phyloP scores from a whole-genome alignment of 1,284 basidiomycete genomes.

The Agaricales sp. region DNA sequence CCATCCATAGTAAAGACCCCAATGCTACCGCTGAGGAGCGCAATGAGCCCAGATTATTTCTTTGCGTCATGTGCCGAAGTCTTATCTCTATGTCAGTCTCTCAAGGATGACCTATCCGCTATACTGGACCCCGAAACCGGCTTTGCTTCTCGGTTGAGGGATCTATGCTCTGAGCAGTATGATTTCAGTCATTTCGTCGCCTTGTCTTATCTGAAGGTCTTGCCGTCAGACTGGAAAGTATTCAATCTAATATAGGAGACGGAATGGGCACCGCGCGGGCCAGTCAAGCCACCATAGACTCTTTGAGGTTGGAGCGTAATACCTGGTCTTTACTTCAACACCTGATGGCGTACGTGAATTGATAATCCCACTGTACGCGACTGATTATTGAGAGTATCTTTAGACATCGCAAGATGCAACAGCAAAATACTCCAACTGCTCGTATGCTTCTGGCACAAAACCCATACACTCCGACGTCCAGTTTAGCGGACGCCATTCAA shows the following conservation, averaged over 20 bases:
- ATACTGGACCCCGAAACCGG: constrained; percentile 56
- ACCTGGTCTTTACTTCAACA: constrained; percentile 77
- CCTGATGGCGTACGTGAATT: constrained; percentile 57
- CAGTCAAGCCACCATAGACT: constrained; percentile 42
- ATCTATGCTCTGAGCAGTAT: constrained; percentile 57
- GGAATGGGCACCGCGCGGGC: constrained; percentile 26
- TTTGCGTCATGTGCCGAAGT: constrained; percentile 58
- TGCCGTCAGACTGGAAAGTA: constrained; percentile 27
- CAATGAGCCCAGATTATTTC: constrained; percentile 27
- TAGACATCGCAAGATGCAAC: constrained; percentile 55
- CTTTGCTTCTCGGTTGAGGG: constrained; percentile 55
- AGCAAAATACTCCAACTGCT: constrained; percentile 32
- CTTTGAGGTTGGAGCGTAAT: constrained; percentile 63
- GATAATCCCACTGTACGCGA: neutral
- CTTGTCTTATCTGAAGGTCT: neutral
- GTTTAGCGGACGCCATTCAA: constrained; percentile 64
- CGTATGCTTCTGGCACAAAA: constrained; percentile 50
- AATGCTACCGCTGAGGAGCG: too few relatives aligned
- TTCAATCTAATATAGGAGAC: constrained; percentile 36
- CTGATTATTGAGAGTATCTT: constrained; percentile 5
- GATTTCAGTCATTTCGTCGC: constrained; percentile 15
- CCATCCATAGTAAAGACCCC: too few relatives aligned
- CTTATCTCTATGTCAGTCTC: constrained; percentile 43
- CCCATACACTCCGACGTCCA: constrained; percentile 68
- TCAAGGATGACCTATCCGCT: constrained; percentile 47